Evolutionary conservation across 176 grass and related monocot genomes (phyloP).

Genomic region (Melocanna baccifera): DNA sequence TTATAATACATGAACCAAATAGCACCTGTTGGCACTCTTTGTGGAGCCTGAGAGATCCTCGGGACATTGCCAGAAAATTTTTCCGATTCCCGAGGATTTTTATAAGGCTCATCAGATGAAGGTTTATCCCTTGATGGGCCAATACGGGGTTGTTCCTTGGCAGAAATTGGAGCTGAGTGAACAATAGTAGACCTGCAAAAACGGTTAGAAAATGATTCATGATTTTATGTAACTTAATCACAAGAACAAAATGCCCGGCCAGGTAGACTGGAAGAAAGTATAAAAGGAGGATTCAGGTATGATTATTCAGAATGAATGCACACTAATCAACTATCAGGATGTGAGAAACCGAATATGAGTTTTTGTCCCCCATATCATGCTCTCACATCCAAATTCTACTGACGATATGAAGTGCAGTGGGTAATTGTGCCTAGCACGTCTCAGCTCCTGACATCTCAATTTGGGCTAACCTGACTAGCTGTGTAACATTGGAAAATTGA

Average conservation of each 20-base stretch:
- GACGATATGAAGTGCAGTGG: background rate
- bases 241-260: background rate
- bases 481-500: background rate
- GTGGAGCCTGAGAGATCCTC: conserved; percentile 54
- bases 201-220: background rate
- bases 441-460: background rate
- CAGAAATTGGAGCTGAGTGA: conserved; percentile 65
- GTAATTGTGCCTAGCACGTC: background rate
- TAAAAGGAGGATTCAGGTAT: background rate
- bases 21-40: conserved; percentile 70
- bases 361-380: background rate
- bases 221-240: background rate
- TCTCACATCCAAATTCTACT: background rate
- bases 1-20: conserved; percentile 1
- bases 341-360: background rate
- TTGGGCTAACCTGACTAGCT: background rate
- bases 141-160: conserved; percentile 57
- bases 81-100: conserved; percentile 36
- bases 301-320: background rate
- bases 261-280: background rate
- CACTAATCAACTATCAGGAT: background rate
- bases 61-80: conserved; percentile 26
- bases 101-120: conserved; percentile 50
- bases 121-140: conserved; percentile 53
- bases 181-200: conserved; percentile 86